phyloP scores from a whole-genome alignment of 192 early-diverging fungal species.

The Spizellomyces punctatus region DNA sequence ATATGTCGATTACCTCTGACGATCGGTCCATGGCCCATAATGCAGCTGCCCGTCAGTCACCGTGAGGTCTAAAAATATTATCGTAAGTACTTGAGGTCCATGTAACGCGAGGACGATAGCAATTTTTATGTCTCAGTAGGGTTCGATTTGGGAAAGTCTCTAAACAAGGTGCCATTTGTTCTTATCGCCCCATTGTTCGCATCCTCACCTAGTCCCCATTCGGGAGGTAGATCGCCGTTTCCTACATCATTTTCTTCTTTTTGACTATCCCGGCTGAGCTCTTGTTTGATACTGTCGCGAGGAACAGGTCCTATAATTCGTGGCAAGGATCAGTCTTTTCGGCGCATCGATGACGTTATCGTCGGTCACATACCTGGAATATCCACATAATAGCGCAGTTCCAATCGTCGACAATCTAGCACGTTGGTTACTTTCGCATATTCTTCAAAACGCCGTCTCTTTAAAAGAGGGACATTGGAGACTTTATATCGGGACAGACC shows the following conservation, averaged over 20 bases:
- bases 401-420: constrained; percentile 58
- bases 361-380: constrained; percentile 53
- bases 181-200: background rate
- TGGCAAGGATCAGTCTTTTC: too few relatives aligned
- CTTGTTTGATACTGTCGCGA: too few relatives aligned
- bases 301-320: background rate
- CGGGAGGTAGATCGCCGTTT: constrained; percentile 56
- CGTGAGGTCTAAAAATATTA: constrained; percentile 40
- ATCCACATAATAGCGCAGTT: constrained; percentile 68
- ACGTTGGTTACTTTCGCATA: constrained; percentile 69
- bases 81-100: too few relatives aligned
- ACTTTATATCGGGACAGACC: constrained; percentile 65
- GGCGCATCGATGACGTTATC: too few relatives aligned
- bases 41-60: constrained; percentile 60
- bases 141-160: too few relatives aligned
- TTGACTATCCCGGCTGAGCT: background rate
- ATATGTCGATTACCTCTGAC: constrained; percentile 56
- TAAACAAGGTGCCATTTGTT: too few relatives aligned
- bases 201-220: constrained; percentile 60
- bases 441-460: constrained; percentile 42
- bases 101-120: too few relatives aligned
- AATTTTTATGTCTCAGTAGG: too few relatives aligned
- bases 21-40: constrained; percentile 83
- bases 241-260: constrained; percentile 24
- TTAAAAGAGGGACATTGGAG: constrained; percentile 26